Conservation (phyloP, 1,139 yeast species). For the Geotrichum klebahnii region DNA sequence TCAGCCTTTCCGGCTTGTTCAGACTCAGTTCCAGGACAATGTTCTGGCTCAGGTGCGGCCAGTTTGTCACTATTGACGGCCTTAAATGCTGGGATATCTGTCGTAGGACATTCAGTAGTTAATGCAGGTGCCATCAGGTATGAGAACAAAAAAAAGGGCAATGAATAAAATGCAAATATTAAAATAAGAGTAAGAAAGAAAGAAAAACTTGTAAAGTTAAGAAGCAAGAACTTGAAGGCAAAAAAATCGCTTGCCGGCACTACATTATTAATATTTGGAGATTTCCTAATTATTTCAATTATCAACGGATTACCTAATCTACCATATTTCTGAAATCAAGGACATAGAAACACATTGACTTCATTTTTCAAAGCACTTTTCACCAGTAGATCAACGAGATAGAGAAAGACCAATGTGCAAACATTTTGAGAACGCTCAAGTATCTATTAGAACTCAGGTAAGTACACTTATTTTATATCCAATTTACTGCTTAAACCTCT, state of each 20-base stretch:
- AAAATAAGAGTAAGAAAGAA: slow-evolving; percentile 1
- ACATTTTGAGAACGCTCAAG: slow-evolving; percentile 41
- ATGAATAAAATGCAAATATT: neutral
- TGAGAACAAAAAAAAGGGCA: no score
- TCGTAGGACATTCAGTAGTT: neutral
- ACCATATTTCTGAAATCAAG: no score
- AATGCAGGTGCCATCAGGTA: slow-evolving; percentile 8
- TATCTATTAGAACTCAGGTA: slow-evolving; percentile 39
- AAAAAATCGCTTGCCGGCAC: no score
- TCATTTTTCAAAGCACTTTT: no score
- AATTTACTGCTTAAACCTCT: neutral
- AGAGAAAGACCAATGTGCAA: slow-evolving; percentile 41
- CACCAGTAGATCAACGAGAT: no score
- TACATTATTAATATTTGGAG: no score
- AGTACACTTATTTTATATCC: slow-evolving; percentile 16
- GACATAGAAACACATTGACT: no score
- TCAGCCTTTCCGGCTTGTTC: slow-evolving; percentile 90
- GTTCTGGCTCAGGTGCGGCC: slow-evolving; percentile 64
- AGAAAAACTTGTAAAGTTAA: neutral
- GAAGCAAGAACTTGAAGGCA: no score
- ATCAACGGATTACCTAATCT: no score
- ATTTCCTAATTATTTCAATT: no score
- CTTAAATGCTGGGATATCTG: neutral
- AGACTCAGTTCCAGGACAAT: slow-evolving; percentile 97
- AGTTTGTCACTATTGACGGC: slow-evolving; percentile 17